A percentile compares a stretch with the other conserved stretches of the same genome.
Evolutionary conservation across 2,329 filamentous ascomycete species (phyloP).

Genomic region (Arthroderma sp.): DNA sequence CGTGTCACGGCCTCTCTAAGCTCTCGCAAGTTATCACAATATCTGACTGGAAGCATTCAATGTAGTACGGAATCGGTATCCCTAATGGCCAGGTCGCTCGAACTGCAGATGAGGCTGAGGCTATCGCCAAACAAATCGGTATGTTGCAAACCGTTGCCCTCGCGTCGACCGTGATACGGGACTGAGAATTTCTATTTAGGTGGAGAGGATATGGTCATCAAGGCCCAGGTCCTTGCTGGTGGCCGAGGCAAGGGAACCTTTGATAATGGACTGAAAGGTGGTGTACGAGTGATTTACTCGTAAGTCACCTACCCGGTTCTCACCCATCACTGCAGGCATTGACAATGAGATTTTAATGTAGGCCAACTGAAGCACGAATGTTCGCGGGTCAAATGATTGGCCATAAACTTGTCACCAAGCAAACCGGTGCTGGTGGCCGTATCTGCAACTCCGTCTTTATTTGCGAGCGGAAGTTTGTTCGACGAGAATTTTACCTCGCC

Average conservation of each 20-base stretch:
- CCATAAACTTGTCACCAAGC: constrained; percentile 98
- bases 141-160: constrained; percentile 17
- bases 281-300: constrained; percentile 98
- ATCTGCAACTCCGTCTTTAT: constrained; percentile 98
- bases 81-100: constrained; percentile 80
- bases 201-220: constrained; percentile 95
- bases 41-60: background rate
- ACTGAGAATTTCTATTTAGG: constrained; percentile 30
- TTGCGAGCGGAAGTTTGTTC: constrained; percentile 98
- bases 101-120: constrained; percentile 75
- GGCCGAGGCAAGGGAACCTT: constrained; percentile 96
- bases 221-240: constrained; percentile 95
- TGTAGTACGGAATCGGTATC: constrained; percentile 82
- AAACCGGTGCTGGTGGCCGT: constrained; percentile 85
- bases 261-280: constrained; percentile 96
- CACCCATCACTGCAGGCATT: constrained; percentile 1
- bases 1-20: constrained; percentile 11
- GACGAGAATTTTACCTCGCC: constrained; percentile 96
- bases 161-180: constrained; percentile 4
- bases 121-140: constrained; percentile 80
- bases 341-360: constrained; percentile 17
- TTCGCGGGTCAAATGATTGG: constrained; percentile 99
- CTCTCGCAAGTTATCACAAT: constrained; percentile 3
- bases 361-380: constrained; percentile 84
- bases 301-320: constrained; percentile 27